Evolutionary conservation across 768 basidiomycete species (phyloP).

Genomic region (Lentinus brumalis): DNA sequence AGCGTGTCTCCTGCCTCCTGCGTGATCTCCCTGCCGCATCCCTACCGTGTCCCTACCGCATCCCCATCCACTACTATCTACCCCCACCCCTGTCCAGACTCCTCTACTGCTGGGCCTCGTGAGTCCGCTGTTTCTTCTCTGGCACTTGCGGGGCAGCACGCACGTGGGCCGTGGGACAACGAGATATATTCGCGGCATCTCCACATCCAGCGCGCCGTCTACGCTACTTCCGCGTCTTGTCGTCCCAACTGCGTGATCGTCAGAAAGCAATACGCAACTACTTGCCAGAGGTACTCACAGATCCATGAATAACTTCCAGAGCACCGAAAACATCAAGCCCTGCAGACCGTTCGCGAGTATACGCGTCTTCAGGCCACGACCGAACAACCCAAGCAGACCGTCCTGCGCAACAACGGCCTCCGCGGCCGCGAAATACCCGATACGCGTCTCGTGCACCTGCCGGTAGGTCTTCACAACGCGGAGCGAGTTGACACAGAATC

Average conservation of each 20-base stretch:
- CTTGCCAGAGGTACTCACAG: constrained; percentile 66
- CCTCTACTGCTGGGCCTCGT: no score
- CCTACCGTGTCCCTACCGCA: no score
- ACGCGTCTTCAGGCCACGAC: constrained; percentile 87
- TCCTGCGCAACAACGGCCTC: constrained; percentile 73
- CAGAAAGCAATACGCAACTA: neutral
- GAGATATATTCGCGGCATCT: no score
- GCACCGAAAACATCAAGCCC: constrained; percentile 85
- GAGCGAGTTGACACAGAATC: constrained; percentile 89
- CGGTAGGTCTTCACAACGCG: constrained; percentile 95
- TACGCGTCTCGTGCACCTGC: constrained; percentile 81
- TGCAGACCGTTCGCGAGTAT: constrained; percentile 91
- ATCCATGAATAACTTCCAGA: constrained; percentile 92
- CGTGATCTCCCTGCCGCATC: no score
- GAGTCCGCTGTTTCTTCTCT: no score
- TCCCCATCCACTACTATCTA: no score
- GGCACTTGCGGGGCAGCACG: no score
- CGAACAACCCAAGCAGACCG: constrained; percentile 79
- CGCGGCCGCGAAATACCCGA: constrained; percentile 81
- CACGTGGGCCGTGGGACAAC: no score
- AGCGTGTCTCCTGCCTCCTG: no score
- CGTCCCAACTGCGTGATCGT: neutral
- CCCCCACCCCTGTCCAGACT: no score
- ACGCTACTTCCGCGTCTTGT: neutral
- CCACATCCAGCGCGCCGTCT: no score